These are phyloP conservation scores for Boletus smithii DNA, from an alignment of 1,284 basidiomycete species.

Conservation along the genomic window DNA sequence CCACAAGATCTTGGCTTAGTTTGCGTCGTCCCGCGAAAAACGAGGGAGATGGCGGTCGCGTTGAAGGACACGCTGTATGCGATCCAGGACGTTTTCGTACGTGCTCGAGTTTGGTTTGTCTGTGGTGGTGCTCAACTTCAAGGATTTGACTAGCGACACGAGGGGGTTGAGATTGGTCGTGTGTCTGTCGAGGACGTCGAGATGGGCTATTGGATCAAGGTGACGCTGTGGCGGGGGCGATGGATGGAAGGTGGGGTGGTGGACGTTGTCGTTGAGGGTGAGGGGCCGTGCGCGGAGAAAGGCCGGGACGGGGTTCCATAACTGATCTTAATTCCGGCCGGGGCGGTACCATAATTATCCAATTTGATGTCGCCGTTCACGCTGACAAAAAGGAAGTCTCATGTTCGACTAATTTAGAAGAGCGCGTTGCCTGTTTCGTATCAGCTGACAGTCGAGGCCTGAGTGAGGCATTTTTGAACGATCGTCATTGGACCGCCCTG, in stretches of 20 bases:
- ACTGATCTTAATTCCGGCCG: too few relatives aligned
- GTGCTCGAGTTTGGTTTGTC: not conserved
- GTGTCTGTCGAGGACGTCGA: conserved; percentile 14
- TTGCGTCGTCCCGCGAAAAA: conserved; percentile 12
- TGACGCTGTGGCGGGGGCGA: not conserved
- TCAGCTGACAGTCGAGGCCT: too few relatives aligned
- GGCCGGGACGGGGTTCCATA: too few relatives aligned
- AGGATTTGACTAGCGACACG: not conserved
- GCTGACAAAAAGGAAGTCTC: too few relatives aligned
- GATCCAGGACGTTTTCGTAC: conserved; percentile 13
- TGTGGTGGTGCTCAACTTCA: not conserved
- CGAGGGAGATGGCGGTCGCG: conserved; percentile 1
- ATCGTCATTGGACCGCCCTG: too few relatives aligned
- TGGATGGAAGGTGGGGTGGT: not conserved
- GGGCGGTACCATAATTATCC: too few relatives aligned
- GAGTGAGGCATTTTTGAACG: too few relatives aligned
- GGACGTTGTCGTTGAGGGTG: not conserved
- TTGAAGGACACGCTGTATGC: conserved; percentile 7
- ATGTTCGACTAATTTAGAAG: too few relatives aligned
- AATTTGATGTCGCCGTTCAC: too few relatives aligned
- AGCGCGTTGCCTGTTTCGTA: too few relatives aligned
- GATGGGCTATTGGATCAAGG: conserved; percentile 22
- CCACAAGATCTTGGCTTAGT: conserved; percentile 17
- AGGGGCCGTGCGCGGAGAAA: too few relatives aligned
- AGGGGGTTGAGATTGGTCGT: conserved; percentile 4